Percentiles rank a stretch among this genome's conserved stretches.
Conservation (phyloP, 2,329 filamentous ascomycete species). For the Byssothecium circinans region DNA sequence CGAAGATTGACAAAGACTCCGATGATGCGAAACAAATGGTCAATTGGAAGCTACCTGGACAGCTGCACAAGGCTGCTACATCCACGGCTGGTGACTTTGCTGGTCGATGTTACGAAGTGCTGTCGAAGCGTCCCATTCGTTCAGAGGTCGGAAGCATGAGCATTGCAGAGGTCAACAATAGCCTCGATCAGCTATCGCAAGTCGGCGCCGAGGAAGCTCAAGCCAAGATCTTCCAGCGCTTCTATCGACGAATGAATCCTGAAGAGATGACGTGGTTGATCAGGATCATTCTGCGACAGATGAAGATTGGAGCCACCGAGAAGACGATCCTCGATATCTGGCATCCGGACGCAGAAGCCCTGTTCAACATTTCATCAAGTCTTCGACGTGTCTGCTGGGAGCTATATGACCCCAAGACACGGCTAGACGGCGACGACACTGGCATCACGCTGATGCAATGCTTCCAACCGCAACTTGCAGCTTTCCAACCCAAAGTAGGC, state of each 20-base stretch:
- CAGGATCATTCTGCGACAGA: conserved; percentile 83
- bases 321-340: conserved; percentile 77
- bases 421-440: conserved; percentile 73
- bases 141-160: conserved; percentile 75
- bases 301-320: conserved; percentile 78
- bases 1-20: conserved; percentile 88
- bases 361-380: conserved; percentile 88
- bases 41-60: conserved; percentile 89
- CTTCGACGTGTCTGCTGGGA: conserved; percentile 94
- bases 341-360: conserved; percentile 56
- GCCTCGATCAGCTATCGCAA: conserved; percentile 75
- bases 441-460: conserved; percentile 86
- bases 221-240: conserved; percentile 74
- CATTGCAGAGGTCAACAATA: conserved; percentile 85
- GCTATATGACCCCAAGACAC: conserved; percentile 70
- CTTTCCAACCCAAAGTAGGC: conserved; percentile 74
- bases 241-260: conserved; percentile 89
- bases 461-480: conserved; percentile 92
- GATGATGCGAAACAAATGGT: conserved; percentile 83
- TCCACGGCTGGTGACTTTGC: conserved; percentile 86
- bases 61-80: conserved; percentile 45
- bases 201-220: conserved; percentile 83
- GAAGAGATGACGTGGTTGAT: conserved; percentile 95
- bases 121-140: conserved; percentile 80
- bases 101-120: conserved; percentile 80